Conservation (phyloP, 805 yeast genomes). For the Saturnispora diversa region DNA sequence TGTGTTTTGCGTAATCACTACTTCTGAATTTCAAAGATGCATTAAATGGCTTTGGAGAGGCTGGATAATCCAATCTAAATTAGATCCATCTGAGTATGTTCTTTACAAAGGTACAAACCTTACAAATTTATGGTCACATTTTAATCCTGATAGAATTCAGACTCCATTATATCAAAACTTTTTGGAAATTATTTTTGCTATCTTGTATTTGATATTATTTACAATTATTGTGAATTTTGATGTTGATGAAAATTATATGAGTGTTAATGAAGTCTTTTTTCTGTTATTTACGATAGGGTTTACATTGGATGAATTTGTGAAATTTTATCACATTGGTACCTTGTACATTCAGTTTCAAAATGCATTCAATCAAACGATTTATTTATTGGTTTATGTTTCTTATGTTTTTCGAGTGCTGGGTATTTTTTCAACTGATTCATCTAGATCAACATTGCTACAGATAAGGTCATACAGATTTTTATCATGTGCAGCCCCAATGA, state of each 20-base stretch:
- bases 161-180: conserved; percentile 78
- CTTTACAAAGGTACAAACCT: conserved; percentile 54
- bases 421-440: conserved; percentile 23
- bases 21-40: conserved; percentile 80
- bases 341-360: conserved; percentile 72
- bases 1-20: conserved; percentile 64
- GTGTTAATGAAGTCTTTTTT: conserved; percentile 46
- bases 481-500: conserved; percentile 76
- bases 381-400: conserved; percentile 44
- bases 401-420: conserved; percentile 47
- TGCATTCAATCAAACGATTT: conserved; percentile 66
- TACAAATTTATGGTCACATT: conserved; percentile 50
- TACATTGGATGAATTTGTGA: conserved; percentile 57
- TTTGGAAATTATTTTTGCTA: conserved; percentile 58
- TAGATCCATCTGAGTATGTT: conserved; percentile 61
- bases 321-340: conserved; percentile 69
- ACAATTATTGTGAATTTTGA: conserved; percentile 58
- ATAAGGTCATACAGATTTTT: conserved; percentile 53
- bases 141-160: conserved; percentile 74
- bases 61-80: conserved; percentile 73
- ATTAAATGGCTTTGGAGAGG: conserved; percentile 90
- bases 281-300: conserved; percentile 62
- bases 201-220: conserved; percentile 54
- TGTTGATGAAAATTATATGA: conserved; percentile 31
- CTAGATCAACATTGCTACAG: conserved; percentile 20